Evolutionary conservation across 2,329 filamentous ascomycete species (phyloP).

Genomic region (Pseudogymnoascus sp.): DNA sequence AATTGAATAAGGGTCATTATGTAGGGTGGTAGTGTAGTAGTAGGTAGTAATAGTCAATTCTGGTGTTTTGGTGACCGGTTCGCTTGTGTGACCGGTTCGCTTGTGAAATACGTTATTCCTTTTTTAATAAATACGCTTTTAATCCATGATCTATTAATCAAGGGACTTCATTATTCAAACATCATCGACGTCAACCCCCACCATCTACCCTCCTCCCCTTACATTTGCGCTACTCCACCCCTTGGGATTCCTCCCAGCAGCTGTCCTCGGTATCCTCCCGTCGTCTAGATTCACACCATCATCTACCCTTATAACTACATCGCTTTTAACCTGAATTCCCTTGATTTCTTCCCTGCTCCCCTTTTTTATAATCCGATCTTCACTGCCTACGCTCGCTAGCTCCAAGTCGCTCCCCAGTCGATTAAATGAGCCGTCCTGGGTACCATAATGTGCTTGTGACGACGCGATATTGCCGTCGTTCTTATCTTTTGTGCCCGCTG

Average conservation of each 20-base stretch:
- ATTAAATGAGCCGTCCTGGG: not conserved
- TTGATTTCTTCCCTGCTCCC: not conserved
- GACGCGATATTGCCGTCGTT: not conserved
- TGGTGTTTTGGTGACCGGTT: no score
- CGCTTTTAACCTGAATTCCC: constrained; percentile 1
- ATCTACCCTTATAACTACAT: constrained; percentile 2
- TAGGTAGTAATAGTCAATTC: no score
- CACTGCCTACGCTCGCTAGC: not conserved
- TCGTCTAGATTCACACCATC: not conserved
- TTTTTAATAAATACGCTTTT: no score
- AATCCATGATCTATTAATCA: no score
- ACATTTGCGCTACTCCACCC: not conserved
- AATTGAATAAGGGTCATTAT: no score
- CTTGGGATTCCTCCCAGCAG: not conserved
- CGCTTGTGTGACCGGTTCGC: no score
- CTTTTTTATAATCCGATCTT: not conserved
- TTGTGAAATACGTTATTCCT: no score
- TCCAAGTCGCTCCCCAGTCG: not conserved
- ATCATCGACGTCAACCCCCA: not conserved
- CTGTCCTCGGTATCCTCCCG: not conserved
- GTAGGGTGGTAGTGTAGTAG: no score
- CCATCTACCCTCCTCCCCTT: not conserved
- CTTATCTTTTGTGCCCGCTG: not conserved
- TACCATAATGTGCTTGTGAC: not conserved
- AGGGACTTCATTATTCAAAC: not conserved